These are phyloP conservation scores for Chaetomium globosum DNA, from an alignment of 2,329 filamentous ascomycete genomes.

Conservation along the genomic window DNA sequence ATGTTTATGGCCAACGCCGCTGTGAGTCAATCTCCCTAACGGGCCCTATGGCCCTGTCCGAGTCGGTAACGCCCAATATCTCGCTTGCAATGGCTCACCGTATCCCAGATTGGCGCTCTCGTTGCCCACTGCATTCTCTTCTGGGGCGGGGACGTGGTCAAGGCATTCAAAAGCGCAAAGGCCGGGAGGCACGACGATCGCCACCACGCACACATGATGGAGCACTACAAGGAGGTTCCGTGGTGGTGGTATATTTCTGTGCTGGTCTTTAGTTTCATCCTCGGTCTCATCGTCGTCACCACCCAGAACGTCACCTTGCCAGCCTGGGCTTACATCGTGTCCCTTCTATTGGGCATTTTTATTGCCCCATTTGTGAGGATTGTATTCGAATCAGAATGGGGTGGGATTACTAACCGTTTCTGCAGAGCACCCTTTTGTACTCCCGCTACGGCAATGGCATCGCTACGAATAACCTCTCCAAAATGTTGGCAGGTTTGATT, in stretches of 20 bases:
- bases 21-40: conserved; percentile 42
- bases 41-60: background rate
- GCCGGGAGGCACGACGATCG: conserved; percentile 51
- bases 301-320: conserved; percentile 53
- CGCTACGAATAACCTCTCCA: conserved; percentile 60
- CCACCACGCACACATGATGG: conserved; percentile 56
- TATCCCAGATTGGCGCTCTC: conserved; percentile 55
- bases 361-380: conserved; percentile 54
- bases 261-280: conserved; percentile 50
- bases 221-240: conserved; percentile 55
- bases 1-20: conserved; percentile 62
- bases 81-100: background rate
- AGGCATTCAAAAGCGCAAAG: conserved; percentile 51
- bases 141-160: conserved; percentile 56
- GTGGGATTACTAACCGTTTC: background rate
- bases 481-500: conserved; percentile 58
- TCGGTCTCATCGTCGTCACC: conserved; percentile 51
- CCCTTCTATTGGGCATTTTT: conserved; percentile 49
- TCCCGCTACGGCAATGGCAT: conserved; percentile 60
- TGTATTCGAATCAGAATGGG: background rate
- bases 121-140: conserved; percentile 57
- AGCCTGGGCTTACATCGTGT: conserved; percentile 52
- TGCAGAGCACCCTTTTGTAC: conserved; percentile 54
- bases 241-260: conserved; percentile 53
- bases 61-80: background rate